Evolutionary conservation across 2,329 filamentous ascomycete genomes (phyloP).

Genomic region (Talaromyces amestolkiae): DNA sequence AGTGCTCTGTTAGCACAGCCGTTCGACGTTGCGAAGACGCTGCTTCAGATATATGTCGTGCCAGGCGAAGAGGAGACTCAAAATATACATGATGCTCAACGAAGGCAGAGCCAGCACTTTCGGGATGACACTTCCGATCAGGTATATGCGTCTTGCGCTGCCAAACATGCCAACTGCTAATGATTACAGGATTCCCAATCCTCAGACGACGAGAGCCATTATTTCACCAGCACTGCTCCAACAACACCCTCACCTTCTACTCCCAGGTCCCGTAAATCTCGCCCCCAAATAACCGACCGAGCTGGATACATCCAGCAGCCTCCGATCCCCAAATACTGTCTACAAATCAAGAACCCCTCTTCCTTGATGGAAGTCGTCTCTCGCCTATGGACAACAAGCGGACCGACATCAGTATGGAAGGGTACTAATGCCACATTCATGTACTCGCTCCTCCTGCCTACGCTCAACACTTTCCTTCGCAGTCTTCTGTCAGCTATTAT

Average conservation of each 20-base stretch:
- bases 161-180: not conserved
- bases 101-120: slow-evolving; percentile 27
- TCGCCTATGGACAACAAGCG: slow-evolving; percentile 85
- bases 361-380: slow-evolving; percentile 83
- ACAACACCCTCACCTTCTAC: slow-evolving; percentile 42
- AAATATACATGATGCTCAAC: slow-evolving; percentile 30
- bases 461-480: slow-evolving; percentile 87
- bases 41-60: slow-evolving; percentile 72
- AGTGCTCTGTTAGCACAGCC: slow-evolving; percentile 87
- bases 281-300: slow-evolving; percentile 46
- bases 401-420: slow-evolving; percentile 92
- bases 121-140: slow-evolving; percentile 34
- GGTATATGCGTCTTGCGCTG: slow-evolving; percentile 26
- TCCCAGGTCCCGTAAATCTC: slow-evolving; percentile 38
- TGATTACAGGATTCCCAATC: slow-evolving; percentile 40
- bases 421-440: slow-evolving; percentile 88
- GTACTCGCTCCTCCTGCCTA: slow-evolving; percentile 80
- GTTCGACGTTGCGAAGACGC: slow-evolving; percentile 93
- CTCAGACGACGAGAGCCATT: slow-evolving; percentile 74
- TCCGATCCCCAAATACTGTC: slow-evolving; percentile 54
- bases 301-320: slow-evolving; percentile 45
- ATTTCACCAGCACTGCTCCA: slow-evolving; percentile 69
- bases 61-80: slow-evolving; percentile 36
- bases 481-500: slow-evolving; percentile 87
- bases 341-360: slow-evolving; percentile 70